Conservation (phyloP, 768 basidiomycete genomes). For the Filobasidium floriforme region DNA sequence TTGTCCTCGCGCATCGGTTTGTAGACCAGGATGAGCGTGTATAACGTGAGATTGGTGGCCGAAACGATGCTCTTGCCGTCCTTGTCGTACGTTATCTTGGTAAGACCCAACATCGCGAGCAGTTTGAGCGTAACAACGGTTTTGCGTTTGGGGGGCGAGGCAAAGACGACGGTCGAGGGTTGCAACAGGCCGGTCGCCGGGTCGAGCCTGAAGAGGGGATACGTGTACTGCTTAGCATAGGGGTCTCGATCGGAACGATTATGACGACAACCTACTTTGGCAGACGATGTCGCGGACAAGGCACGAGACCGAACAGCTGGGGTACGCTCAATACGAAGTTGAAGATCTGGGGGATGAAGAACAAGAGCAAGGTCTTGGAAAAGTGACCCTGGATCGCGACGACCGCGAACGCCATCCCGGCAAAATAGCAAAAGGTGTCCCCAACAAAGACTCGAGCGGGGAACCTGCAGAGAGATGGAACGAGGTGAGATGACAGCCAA, state of each 20-base stretch:
- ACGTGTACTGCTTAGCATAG: conserved; percentile 1
- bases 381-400: conserved; percentile 96
- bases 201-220: conserved; percentile 57
- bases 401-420: conserved; percentile 97
- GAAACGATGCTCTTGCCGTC: conserved; percentile 57
- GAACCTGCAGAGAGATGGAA: conserved; percentile 57
- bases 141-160: conserved; percentile 54
- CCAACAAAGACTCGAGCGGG: conserved; percentile 91
- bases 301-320: conserved; percentile 86
- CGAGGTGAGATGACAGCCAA: background rate
- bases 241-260: background rate
- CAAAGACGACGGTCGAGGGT: conserved; percentile 64
- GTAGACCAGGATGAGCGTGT: conserved; percentile 73
- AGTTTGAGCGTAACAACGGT: conserved; percentile 55
- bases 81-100: conserved; percentile 45
- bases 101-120: conserved; percentile 39
- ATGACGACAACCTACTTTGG: conserved; percentile 57
- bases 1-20: conserved; percentile 80
- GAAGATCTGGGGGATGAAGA: conserved; percentile 97
- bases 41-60: conserved; percentile 80
- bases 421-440: conserved; percentile 93
- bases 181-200: conserved; percentile 64
- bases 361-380: conserved; percentile 88
- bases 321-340: conserved; percentile 92
- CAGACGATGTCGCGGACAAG: conserved; percentile 87